Percentiles rank a stretch among this genome's conserved stretches.
Conservation (phyloP, 345 rosid species). For the Syzygium jambos region DNA sequence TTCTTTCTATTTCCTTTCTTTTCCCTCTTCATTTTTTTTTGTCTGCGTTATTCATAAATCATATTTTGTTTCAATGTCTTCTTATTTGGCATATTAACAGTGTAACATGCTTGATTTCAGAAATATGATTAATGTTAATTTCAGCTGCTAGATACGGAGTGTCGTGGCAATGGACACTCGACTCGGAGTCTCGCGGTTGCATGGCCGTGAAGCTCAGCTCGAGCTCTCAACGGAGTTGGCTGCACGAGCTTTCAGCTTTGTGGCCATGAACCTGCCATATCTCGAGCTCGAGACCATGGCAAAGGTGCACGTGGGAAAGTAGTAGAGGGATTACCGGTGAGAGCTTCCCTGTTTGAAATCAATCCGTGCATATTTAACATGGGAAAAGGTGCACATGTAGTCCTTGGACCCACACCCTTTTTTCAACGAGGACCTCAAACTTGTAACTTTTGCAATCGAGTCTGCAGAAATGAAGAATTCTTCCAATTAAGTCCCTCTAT, state of each 20-base stretch:
- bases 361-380: background rate
- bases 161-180: background rate
- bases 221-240: fast-evolving
- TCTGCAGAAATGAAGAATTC: background rate
- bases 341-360: background rate
- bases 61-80: background rate
- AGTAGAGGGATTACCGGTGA: background rate
- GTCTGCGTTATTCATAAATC: background rate
- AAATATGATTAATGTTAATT: background rate
- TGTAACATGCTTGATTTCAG: background rate
- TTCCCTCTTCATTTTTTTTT: background rate
- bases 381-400: background rate
- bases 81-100: background rate
- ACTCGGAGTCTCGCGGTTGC: background rate
- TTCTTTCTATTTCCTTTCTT: background rate
- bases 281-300: background rate
- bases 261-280: background rate
- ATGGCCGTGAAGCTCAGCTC: background rate
- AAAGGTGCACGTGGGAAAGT: too few relatives aligned
- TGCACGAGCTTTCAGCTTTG: background rate
- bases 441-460: background rate
- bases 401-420: background rate
- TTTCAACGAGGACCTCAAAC: background rate
- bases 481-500: background rate
- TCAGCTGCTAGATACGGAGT: background rate